Base-by-base conservation (phyloP, 2,329 filamentous ascomycete species). In the Ophiobolus disseminans region DNA sequence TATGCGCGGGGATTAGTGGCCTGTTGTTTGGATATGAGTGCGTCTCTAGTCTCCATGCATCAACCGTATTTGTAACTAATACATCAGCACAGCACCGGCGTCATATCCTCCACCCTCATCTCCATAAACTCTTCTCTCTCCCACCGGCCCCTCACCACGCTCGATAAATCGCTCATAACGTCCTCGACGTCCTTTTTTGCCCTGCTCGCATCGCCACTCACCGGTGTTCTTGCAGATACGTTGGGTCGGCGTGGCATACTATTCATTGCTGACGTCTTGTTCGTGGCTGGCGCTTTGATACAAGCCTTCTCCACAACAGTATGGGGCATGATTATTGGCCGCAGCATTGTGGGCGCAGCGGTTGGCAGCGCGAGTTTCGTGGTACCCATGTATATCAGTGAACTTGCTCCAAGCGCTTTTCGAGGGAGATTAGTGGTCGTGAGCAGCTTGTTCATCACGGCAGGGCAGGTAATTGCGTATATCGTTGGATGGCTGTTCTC, bases 391-490 rank as follows among this genome's bases (percentile, higher is more conserved):
- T 72, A 72, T 25, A 93, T 97, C 50, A 87, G 89, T 7, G 93
- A 97, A 73, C 78, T 96, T 10, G 86, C 90, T 3, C 92, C 93
- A 0, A 84, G 89, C 1, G 80, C 84, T 17, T 84, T 89, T 52
- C 80, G 93, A 45, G 93, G 93, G 11, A 78, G 89, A 31, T 77
- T 97, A 31, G 88, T 97, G 3, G 95, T 91, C 1, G 83, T 94
- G 46, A 87, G 90, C 50, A 85, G 88, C 20, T 76, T 97, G 17
- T 91, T 95, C 60, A 87, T 97, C 47, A 96, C 92, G 0, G 78
- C 89, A 9, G 93, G 93, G 0, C 92, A 97, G 74, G 89, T 96
- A 2, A 83, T 95, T 16, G 92, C 93, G 2, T 97, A 97, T 72
- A 69, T 95, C 1, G 76, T 91, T 5, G 93, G 93, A 1, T 96